Percentiles rank a stretch among this genome's conserved stretches.
Conservation (phyloP, 2,329 filamentous ascomycete genomes). For the Fusarium anthophilum region DNA sequence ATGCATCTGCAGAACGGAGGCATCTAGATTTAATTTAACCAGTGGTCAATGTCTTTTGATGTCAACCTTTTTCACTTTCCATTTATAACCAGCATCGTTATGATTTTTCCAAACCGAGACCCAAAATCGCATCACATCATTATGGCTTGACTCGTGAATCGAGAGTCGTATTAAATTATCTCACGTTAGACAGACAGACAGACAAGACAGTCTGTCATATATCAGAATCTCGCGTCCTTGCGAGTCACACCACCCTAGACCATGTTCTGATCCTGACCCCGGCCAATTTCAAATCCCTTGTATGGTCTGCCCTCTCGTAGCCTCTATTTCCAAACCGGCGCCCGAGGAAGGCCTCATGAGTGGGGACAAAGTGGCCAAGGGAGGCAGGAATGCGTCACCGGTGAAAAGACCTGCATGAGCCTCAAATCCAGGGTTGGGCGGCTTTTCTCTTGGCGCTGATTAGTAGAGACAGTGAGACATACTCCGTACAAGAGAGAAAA, state of each 20-base stretch:
- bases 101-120: background rate
- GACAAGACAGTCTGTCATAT: slow-evolving; percentile 4
- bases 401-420: slow-evolving; percentile 31
- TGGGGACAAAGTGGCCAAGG: background rate
- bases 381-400: slow-evolving; percentile 18
- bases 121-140: background rate
- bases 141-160: background rate
- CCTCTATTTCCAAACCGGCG: slow-evolving; percentile 13
- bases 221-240: slow-evolving; percentile 15
- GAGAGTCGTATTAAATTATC: background rate
- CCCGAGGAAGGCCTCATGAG: slow-evolving; percentile 31
- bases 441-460: slow-evolving; percentile 4
- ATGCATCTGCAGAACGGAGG: background rate
- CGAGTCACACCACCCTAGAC: slow-evolving; percentile 2
- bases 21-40: background rate
- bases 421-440: slow-evolving; percentile 18
- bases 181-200: background rate
- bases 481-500: background rate
- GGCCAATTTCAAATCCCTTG: background rate
- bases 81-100: background rate
- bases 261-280: background rate
- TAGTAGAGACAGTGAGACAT: background rate
- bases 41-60: background rate
- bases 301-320: background rate
- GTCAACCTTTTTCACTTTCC: background rate